A percentile compares a stretch with the other conserved stretches of the same genome.
Conservation (phyloP, 1,284 basidiomycete species). For the Pascua guehoae region DNA sequence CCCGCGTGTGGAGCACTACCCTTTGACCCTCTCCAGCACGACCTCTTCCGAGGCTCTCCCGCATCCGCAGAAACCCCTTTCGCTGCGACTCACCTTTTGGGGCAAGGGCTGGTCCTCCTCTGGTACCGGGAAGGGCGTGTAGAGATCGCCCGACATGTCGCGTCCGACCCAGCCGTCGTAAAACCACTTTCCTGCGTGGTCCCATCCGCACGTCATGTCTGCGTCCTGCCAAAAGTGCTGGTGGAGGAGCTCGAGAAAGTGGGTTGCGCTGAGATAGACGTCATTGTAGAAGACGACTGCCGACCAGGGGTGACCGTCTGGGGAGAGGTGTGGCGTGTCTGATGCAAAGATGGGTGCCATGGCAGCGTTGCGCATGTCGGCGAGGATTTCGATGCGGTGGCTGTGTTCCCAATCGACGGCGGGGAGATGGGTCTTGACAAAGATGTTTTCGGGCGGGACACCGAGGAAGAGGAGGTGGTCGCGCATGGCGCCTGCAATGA, state of each 20-base stretch:
- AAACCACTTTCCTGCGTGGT: conserved; percentile 50
- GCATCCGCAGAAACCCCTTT: no score
- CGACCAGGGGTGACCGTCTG: conserved; percentile 42
- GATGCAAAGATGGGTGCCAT: conserved; percentile 46
- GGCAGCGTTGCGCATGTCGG: conserved; percentile 49
- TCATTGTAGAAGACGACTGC: conserved; percentile 52
- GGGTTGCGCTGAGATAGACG: conserved; percentile 48
- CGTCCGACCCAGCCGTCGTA: conserved; percentile 53
- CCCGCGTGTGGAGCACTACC: no score
- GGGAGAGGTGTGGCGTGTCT: conserved; percentile 27
- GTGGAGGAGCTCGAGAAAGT: conserved; percentile 50
- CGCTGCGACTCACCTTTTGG: conserved; percentile 45
- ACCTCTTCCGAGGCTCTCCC: background rate
- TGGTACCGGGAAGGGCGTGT: conserved; percentile 44
- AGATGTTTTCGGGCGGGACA: conserved; percentile 43
- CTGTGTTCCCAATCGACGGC: conserved; percentile 37
- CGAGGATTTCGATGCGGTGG: conserved; percentile 48
- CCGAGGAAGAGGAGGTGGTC: conserved; percentile 42
- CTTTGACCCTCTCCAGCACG: no score
- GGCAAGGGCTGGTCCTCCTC: conserved; percentile 42
- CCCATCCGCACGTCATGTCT: conserved; percentile 51
- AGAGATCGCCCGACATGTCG: conserved; percentile 47
- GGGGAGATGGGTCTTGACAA: conserved; percentile 35
- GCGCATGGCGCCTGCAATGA: conserved; percentile 35
- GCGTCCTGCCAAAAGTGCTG: conserved; percentile 49